Conservation (phyloP, 78 protist genomes). For the Dictyostelium firmibasis region DNA sequence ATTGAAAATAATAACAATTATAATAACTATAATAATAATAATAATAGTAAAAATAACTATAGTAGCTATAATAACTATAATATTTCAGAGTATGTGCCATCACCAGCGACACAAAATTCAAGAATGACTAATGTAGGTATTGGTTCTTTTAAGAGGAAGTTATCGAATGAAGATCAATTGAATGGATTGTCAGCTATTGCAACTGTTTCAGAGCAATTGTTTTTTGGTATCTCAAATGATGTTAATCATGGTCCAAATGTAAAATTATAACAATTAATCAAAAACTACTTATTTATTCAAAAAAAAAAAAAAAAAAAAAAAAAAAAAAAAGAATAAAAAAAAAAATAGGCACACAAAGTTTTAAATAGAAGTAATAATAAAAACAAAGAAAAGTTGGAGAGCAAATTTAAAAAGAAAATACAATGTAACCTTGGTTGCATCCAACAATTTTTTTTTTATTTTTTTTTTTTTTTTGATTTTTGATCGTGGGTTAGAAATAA, state of each 20-base stretch:
- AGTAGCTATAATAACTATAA: background rate
- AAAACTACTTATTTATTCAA: background rate
- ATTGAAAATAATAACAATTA: background rate
- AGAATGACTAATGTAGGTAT: background rate
- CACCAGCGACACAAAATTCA: background rate
- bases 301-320: background rate
- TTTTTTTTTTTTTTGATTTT: too few relatives aligned
- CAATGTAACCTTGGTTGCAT: too few relatives aligned
- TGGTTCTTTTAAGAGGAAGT: background rate
- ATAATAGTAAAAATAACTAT: background rate
- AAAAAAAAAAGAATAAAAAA: too few relatives aligned
- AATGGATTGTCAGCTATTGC: background rate
- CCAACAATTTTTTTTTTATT: too few relatives aligned
- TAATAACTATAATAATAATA: too few relatives aligned
- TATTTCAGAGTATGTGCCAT: background rate
- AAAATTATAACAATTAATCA: background rate
- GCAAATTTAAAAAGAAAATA: too few relatives aligned
- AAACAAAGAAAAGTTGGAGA: too few relatives aligned
- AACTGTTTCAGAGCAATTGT: background rate
- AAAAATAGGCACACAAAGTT: too few relatives aligned
- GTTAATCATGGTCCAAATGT: background rate
- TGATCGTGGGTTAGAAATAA: too few relatives aligned
- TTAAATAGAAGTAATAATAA: too few relatives aligned
- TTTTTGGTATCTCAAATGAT: background rate
- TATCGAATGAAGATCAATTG: background rate